Conservation (phyloP, 2,329 filamentous ascomycete genomes). For the Fusarium sp. region DNA sequence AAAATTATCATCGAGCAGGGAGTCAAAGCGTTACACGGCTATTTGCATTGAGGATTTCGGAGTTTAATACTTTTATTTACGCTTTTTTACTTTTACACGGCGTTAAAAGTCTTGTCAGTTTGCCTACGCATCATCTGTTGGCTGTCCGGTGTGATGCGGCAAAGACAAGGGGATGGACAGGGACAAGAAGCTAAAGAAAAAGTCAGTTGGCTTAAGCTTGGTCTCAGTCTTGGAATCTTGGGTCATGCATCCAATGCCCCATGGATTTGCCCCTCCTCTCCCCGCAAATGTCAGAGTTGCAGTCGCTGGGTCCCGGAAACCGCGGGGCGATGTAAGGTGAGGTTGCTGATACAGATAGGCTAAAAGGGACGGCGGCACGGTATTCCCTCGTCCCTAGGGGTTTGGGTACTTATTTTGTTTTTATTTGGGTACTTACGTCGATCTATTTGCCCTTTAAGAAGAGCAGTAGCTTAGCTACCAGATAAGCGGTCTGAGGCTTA, state of each 20-base stretch:
- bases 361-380: conserved; percentile 28
- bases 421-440: not conserved
- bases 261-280: conserved; percentile 30
- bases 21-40: conserved; percentile 44
- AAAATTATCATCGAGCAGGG: conserved; percentile 40
- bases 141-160: conserved; percentile 30
- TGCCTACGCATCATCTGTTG: conserved; percentile 26
- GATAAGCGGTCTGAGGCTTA: not conserved
- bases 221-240: not conserved
- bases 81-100: conserved; percentile 17
- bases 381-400: conserved; percentile 17
- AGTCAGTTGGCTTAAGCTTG: conserved; percentile 9
- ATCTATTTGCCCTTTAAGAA: not conserved
- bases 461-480: not conserved
- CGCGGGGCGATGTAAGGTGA: conserved; percentile 33
- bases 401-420: conserved; percentile 1
- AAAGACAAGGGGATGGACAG: not conserved
- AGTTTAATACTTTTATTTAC: conserved; percentile 27
- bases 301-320: conserved; percentile 31
- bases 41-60: conserved; percentile 30
- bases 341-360: conserved; percentile 33
- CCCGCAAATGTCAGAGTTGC: conserved; percentile 43
- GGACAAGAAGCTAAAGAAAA: not conserved
- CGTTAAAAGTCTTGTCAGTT: conserved; percentile 26
- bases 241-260: not conserved